phyloP scores from a whole-genome alignment of 352 stramenopile genomes.

The Pythium coloratum region DNA sequence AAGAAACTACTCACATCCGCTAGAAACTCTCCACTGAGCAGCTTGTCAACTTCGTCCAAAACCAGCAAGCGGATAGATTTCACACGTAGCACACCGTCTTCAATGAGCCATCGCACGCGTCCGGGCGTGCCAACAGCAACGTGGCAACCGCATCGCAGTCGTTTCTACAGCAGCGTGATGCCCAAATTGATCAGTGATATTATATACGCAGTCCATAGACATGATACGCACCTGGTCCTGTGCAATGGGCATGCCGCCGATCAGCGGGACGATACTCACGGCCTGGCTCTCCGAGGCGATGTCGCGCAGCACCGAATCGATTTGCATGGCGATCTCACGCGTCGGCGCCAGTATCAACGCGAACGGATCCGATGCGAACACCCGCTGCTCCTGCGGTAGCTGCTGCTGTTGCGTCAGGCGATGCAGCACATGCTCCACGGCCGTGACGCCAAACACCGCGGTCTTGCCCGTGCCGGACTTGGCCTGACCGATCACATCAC shows the following conservation, averaged over 20 bases:
- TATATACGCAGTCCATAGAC: no score
- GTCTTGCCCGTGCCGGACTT: constrained; percentile 87
- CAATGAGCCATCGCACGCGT: constrained; percentile 67
- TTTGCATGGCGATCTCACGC: constrained; percentile 77
- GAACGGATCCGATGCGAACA: constrained; percentile 29
- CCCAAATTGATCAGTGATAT: no score
- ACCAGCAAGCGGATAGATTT: constrained; percentile 60
- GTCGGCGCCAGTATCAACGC: constrained; percentile 74
- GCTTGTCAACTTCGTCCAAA: constrained; percentile 83
- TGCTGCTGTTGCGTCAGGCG: constrained; percentile 20
- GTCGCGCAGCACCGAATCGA: constrained; percentile 62
- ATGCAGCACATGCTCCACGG: constrained; percentile 61
- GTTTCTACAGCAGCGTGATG: constrained; percentile 15
- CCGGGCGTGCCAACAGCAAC: constrained; percentile 75
- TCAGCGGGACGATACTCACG: constrained; percentile 49
- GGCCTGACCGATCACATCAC: constrained; percentile 77
- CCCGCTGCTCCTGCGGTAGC: background rate
- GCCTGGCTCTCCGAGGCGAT: constrained; percentile 41
- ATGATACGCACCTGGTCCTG: constrained; percentile 48
- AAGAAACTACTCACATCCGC: constrained; percentile 38
- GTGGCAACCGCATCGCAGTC: constrained; percentile 48
- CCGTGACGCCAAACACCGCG: constrained; percentile 67
- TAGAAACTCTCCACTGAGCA: constrained; percentile 67
- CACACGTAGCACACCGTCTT: constrained; percentile 48
- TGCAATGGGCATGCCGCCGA: constrained; percentile 59